phyloP scores from a whole-genome alignment of 1,139 yeast species.

The Candida pseudocylindracea region DNA sequence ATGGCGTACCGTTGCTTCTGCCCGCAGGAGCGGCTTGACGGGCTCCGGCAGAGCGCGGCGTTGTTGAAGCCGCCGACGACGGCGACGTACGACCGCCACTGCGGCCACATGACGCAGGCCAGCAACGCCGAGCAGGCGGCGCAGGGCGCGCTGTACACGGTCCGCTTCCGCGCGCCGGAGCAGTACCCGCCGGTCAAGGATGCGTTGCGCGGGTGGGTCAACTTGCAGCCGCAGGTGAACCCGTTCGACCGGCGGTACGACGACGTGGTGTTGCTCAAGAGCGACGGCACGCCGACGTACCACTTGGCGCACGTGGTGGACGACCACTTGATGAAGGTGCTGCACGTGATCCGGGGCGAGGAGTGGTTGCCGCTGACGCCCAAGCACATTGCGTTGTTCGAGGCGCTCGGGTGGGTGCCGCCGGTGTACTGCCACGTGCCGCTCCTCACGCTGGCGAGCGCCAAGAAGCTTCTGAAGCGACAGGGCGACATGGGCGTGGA shows the following conservation, averaged over 20 bases:
- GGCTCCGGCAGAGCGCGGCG: constrained; percentile 51
- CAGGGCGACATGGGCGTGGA: constrained; percentile 60
- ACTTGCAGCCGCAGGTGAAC: constrained; percentile 66
- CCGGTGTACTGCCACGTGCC: constrained; percentile 86
- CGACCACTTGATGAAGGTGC: constrained; percentile 78
- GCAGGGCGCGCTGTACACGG: constrained; percentile 11
- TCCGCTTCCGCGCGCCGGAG: constrained; percentile 51
- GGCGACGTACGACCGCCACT: constrained; percentile 77
- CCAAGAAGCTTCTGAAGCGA: constrained; percentile 73
- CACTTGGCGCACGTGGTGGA: constrained; percentile 93
- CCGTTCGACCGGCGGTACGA: constrained; percentile 53
- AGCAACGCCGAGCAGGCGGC: too few species aligned
- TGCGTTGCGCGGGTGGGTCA: constrained; percentile 51
- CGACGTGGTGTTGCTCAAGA: constrained; percentile 73
- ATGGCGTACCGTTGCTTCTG: constrained; percentile 78
- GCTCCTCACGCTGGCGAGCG: constrained; percentile 46
- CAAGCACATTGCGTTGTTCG: constrained; percentile 70
- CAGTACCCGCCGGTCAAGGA: constrained; percentile 47
- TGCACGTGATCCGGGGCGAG: constrained; percentile 92
- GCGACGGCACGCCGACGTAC: constrained; percentile 88
- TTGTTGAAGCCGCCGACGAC: constrained; percentile 69
- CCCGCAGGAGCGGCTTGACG: constrained; percentile 51
- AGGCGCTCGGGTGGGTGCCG: constrained; percentile 70
- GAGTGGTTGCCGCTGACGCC: constrained; percentile 97
- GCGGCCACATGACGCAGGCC: constrained; percentile 9